These are phyloP conservation scores for Pleurozium schreberi DNA, from an alignment of 225 moss, liverwort and hornwort genomes.

Conservation along the genomic window DNA sequence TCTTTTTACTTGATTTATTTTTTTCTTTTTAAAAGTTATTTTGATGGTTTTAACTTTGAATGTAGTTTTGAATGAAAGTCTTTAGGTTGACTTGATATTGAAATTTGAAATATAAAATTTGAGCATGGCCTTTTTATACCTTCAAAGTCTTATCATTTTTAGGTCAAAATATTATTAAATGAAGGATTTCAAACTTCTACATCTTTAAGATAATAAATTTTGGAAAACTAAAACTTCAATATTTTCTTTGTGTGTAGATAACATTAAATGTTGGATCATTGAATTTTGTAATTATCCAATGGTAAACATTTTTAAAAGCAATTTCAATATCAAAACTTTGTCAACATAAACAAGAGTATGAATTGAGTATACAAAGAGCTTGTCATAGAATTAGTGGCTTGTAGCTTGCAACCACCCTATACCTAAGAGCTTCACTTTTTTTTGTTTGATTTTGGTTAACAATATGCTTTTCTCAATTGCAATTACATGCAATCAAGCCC, in stretches of 20 bases:
- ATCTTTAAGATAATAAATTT: too few species aligned
- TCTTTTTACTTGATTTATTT: too few species aligned
- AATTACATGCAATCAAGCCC: neutral
- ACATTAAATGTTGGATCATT: neutral
- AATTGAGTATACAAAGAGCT: neutral
- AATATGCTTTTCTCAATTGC: neutral
- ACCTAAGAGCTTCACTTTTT: neutral
- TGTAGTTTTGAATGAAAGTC: neutral
- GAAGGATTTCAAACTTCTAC: neutral
- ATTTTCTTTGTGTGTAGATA: neutral
- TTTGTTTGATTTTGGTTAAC: neutral
- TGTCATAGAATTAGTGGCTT: neutral
- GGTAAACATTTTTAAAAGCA: fast-evolving
- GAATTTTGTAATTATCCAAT: neutral
- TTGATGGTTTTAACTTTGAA: neutral
- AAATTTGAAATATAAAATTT: neutral
- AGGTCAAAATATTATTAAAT: neutral
- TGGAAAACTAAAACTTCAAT: neutral
- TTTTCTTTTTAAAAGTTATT: fast-evolving
- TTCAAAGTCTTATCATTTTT: neutral
- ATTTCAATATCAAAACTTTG: neutral
- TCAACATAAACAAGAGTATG: neutral
- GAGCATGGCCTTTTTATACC: neutral
- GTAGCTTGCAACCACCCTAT: neutral
- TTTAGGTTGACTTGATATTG: fast-evolving